phyloP scores from a whole-genome alignment of 2,329 filamentous ascomycete genomes.

The Neofusicoccum kwambonambiense region DNA sequence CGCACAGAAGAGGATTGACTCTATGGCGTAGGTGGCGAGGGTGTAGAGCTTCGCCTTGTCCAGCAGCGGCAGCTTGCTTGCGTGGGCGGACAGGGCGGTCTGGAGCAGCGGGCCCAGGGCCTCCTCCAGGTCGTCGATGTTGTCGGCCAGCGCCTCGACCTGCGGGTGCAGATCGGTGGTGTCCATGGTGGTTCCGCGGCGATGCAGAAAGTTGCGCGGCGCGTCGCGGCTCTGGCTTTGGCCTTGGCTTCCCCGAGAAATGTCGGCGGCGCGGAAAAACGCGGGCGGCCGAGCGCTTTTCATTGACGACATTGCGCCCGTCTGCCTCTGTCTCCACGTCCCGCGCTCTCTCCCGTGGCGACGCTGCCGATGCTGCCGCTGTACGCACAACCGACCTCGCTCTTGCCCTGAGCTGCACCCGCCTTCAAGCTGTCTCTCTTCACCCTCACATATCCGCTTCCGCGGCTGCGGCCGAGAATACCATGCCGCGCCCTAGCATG shows the following conservation, averaged over 20 bases:
- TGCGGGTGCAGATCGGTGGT: constrained; percentile 61
- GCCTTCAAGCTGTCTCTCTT: constrained; percentile 46
- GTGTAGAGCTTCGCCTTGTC: constrained; percentile 94
- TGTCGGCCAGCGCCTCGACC: constrained; percentile 70
- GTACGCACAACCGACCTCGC: background rate
- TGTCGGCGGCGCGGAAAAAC: background rate
- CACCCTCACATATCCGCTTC: constrained; percentile 35
- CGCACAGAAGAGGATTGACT: constrained; percentile 78
- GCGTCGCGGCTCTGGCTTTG: too few relatives aligned
- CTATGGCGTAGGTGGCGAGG: constrained; percentile 83
- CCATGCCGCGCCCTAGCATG: constrained; percentile 39
- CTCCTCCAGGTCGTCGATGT: constrained; percentile 76
- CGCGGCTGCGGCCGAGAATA: constrained; percentile 49
- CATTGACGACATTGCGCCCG: background rate
- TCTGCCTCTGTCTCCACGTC: background rate
- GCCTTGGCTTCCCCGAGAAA: background rate
- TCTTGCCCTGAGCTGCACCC: background rate
- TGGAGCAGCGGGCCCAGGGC: constrained; percentile 69
- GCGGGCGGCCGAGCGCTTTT: background rate
- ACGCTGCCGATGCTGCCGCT: background rate
- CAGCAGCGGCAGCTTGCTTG: constrained; percentile 81
- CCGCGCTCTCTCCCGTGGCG: background rate
- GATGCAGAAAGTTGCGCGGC: background rate
- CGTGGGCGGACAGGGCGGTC: constrained; percentile 62
- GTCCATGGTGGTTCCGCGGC: constrained; percentile 45